Base-by-base conservation (phyloP, 352 stramenopile species). In the Globisporangium abappressorium region DNA sequence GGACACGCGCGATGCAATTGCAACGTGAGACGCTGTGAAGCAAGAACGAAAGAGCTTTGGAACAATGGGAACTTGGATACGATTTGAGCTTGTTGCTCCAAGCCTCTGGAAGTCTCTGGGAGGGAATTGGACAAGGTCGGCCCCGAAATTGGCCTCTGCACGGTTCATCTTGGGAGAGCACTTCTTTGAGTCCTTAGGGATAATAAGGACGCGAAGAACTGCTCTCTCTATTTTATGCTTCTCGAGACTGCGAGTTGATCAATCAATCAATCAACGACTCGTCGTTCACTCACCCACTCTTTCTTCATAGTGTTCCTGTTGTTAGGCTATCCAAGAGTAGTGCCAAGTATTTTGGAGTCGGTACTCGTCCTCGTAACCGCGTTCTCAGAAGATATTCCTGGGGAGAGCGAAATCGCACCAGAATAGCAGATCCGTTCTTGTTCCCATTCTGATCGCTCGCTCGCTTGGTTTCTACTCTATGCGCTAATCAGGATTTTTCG, bases 321-420 rank as follows among this genome's bases (percentile, higher is more conserved):
- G 8, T 22, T 7, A 51, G 18, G 6, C 43, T 51, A 51, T 51
- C 43, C 43, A 51, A 11, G 9, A 51, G 24, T 26, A 26, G 20
- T 9, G 7, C 18, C 20, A 9, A 24, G 8, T 51, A 51, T 51
- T n/a, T 51, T 24, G 43, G 22, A 22, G 11, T 14, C 30, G 43
- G 5, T 51, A 24, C 38, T 46, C 38, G 38, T n/a, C 43, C 43
- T 22, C 43, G 43, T 12, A 51, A 56, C n/a, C 22, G 20, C 18
- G 30, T 46, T 61, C 55, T 61, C 56, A 62, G 33, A 62, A 62
- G 56, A 12, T 62, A 62, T 62, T 62, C 12, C 34, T 30, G 56
- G 28, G 9, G n/a, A 30, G 22, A 28, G 12, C 3, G 5, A 56
- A 56, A 8, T 2, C 14, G 33, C 56, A 61, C 56, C n/a, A 62